A percentile compares a stretch with the other conserved stretches of the same genome.
phyloP scores from a whole-genome alignment of 2,329 filamentous ascomycete genomes.

The Leptographium radiaticola region DNA sequence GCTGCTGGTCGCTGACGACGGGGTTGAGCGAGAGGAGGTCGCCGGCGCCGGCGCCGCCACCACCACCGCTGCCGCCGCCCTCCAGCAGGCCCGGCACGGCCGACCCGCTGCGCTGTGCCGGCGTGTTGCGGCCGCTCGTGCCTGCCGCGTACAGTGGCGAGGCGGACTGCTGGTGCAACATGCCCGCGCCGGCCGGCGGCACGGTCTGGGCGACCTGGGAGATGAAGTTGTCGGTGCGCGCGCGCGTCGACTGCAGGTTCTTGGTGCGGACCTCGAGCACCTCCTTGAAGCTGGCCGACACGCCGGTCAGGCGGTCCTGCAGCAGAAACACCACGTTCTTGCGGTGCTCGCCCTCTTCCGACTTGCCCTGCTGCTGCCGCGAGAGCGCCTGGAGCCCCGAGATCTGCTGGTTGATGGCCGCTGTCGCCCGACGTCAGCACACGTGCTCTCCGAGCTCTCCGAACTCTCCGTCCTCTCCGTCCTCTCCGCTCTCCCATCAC shows the following conservation, averaged over 20 bases:
- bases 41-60: conserved; percentile 17
- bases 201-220: conserved; percentile 73
- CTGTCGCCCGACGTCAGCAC: conserved; percentile 6
- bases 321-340: conserved; percentile 91
- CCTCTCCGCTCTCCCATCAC: not conserved
- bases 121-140: conserved; percentile 16
- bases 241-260: conserved; percentile 90
- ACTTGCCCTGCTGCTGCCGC: conserved; percentile 59
- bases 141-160: conserved; percentile 77
- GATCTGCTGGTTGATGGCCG: conserved; percentile 69
- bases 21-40: conserved; percentile 80
- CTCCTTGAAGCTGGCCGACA: conserved; percentile 93
- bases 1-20: conserved; percentile 63
- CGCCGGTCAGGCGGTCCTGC: conserved; percentile 83
- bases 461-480: not conserved
- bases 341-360: conserved; percentile 83
- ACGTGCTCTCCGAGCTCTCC: not conserved
- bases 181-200: conserved; percentile 15
- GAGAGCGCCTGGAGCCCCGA: conserved; percentile 67
- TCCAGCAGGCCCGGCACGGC: conserved; percentile 6
- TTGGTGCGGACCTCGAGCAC: conserved; percentile 92
- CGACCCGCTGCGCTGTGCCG: conserved; percentile 6
- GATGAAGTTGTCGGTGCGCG: conserved; percentile 92
- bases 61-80: not conserved
- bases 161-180: conserved; percentile 40